Evolutionary conservation across 768 basidiomycete genomes (phyloP).

Genomic region (Lentinula lateritia): DNA sequence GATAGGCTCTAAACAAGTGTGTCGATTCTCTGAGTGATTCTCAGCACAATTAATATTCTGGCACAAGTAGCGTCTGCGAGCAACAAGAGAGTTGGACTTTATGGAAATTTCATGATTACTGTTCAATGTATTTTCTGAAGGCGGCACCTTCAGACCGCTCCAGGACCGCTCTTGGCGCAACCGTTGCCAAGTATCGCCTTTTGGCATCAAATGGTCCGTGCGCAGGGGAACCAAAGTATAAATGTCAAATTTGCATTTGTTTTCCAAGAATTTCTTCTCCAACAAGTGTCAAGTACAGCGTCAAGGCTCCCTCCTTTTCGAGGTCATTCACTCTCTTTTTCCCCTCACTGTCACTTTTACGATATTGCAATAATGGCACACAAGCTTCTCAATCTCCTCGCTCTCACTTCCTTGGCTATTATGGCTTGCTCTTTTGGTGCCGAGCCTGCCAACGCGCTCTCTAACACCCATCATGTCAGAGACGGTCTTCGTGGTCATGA

Average conservation of each 20-base stretch:
- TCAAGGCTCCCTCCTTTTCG: slow-evolving; percentile 10
- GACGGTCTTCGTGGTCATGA: slow-evolving; percentile 38
- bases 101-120: no score
- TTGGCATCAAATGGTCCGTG: slow-evolving; percentile 6
- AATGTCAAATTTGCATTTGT: slow-evolving; percentile 10
- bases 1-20: no score
- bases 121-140: no score
- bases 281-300: slow-evolving; percentile 16
- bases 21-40: no score
- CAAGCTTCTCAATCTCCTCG: slow-evolving; percentile 53
- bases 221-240: background rate
- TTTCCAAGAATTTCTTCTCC: slow-evolving; percentile 16
- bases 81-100: no score
- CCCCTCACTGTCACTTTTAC: slow-evolving; percentile 13
- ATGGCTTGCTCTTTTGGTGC: slow-evolving; percentile 45
- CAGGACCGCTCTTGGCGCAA: no score
- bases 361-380: slow-evolving; percentile 35
- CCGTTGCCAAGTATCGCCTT: background rate
- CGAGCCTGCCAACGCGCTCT: slow-evolving; percentile 48
- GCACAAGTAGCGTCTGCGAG: no score
- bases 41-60: no score
- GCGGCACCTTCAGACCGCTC: background rate
- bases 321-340: slow-evolving; percentile 17
- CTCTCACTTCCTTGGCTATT: slow-evolving; percentile 53
- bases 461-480: slow-evolving; percentile 39